Percentiles rank a stretch among this genome's conserved stretches.
phyloP scores from a whole-genome alignment of 108 stramenopile species.

The Cyclostephanos invisitatus region DNA sequence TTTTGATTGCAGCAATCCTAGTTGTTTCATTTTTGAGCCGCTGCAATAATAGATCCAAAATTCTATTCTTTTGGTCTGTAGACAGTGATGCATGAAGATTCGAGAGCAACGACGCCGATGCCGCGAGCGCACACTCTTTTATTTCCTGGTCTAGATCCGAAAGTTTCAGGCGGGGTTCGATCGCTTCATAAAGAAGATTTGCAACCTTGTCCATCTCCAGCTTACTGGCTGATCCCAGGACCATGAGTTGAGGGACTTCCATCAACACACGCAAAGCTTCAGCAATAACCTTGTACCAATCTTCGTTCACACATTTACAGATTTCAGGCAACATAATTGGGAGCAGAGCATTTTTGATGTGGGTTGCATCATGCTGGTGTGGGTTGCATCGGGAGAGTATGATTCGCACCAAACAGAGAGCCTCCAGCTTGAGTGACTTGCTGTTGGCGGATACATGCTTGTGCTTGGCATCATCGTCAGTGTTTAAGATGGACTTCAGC shows the following conservation, averaged over 20 bases:
- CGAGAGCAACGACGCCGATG: constrained; percentile 67
- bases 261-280: constrained; percentile 89
- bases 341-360: constrained; percentile 58
- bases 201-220: constrained; percentile 60
- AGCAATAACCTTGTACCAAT: constrained; percentile 98
- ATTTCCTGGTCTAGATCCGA: constrained; percentile 97
- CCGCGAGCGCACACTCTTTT: constrained; percentile 88
- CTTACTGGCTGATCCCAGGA: constrained; percentile 45
- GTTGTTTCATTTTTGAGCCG: constrained; percentile 95
- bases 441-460: constrained; percentile 56
- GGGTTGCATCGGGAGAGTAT: constrained; percentile 69
- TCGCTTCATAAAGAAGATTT: constrained; percentile 72
- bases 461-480: constrained; percentile 37
- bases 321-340: constrained; percentile 68
- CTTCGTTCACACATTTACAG: constrained; percentile 75
- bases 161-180: constrained; percentile 91
- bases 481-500: constrained; percentile 60
- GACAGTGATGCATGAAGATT: constrained; percentile 58
- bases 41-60: constrained; percentile 81
- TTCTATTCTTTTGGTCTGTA: constrained; percentile 52
- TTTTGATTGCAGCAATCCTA: constrained; percentile 90
- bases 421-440: constrained; percentile 93
- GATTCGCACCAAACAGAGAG: constrained; percentile 76
- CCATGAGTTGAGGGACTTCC: constrained; percentile 67
- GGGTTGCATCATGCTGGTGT: constrained; percentile 50